These are phyloP conservation scores for Drechslerella stenobrocha DNA, from an alignment of 2,329 filamentous ascomycete genomes.

Conservation along the genomic window DNA sequence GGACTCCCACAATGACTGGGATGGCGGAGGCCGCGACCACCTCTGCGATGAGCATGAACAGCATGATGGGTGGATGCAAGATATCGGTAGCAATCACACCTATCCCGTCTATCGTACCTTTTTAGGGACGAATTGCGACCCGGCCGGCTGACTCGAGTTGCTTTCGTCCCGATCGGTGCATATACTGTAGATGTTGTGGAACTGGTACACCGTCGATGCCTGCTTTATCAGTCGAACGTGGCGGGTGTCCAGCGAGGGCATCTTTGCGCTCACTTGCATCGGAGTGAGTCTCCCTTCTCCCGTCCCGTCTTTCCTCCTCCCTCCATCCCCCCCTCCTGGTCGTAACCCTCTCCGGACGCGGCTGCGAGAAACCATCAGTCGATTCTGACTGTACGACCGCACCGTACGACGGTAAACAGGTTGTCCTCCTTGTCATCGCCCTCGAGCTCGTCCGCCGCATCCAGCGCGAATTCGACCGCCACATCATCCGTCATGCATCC, in stretches of 20 bases:
- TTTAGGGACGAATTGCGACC: neutral
- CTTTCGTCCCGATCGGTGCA: no score
- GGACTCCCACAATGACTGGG: constrained; percentile 36
- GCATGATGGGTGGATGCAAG: constrained; percentile 43
- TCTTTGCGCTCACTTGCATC: constrained; percentile 80
- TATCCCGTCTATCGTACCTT: neutral
- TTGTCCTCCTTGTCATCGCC: constrained; percentile 70
- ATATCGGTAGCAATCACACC: constrained; percentile 34
- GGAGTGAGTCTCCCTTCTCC: constrained; percentile 58
- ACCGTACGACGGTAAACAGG: no score
- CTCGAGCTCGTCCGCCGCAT: constrained; percentile 74
- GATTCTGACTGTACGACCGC: neutral
- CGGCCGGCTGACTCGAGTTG: neutral
- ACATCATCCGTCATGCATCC: constrained; percentile 61
- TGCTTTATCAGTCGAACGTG: constrained; percentile 73
- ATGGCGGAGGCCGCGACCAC: constrained; percentile 24
- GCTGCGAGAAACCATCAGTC: no score
- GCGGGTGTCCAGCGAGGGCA: constrained; percentile 69
- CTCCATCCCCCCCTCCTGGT: neutral
- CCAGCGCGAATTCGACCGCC: constrained; percentile 72
- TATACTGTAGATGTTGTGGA: constrained; percentile 78
- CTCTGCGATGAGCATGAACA: constrained; percentile 24
- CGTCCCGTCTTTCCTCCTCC: neutral
- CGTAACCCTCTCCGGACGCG: no score
- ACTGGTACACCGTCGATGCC: constrained; percentile 72